Evolutionary conservation across 768 basidiomycete species (phyloP), one percentile per base, ranked within the genome.

Genomic region (Boletus pseudo-olivaceus): DNA sequence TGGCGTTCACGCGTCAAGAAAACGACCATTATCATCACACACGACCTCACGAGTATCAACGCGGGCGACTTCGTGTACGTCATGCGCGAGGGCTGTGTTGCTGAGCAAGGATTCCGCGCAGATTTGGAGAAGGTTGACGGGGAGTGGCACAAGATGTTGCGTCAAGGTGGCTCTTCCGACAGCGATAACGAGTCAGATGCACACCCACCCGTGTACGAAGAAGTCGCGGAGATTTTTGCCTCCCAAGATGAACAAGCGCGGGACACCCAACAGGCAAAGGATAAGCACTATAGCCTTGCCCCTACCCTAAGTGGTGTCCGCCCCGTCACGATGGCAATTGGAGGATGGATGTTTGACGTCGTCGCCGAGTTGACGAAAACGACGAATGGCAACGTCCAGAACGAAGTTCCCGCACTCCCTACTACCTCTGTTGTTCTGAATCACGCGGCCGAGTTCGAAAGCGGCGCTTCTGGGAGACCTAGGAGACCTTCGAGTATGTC

Each of bases 1-100:
- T 92, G 88, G 88, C 60, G 66, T 38, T 55, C 67, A 23, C 78
- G 91, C 7, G 65, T 67, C 15, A 87, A 88, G 73, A 84, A 83
- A 62, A 98, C 68, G 0, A 70, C 70, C 4, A 56, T 70, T 19
- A 56, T 70, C 20, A 97, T 98, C 67, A 98, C 96, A 0, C 96
- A 98, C 70, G 97, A 98, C 62, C 82, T 98, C 17, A 85, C 87
- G 1, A 90, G 94, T 60, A 88, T 99, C 58, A 71, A 72, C 20
- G 49, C 73, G 0, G 69, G 75, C 14, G 95, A 98, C 69, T 98
- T 97, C 59, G 91, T 97, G 12, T 97, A 98, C 67, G 90, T 98
- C 3, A 84, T 98, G 76, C 83, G 85, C 60, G 78, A 83, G 19
- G 96, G 95, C 0, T 61, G 67, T 0, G 82, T 97, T 30, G 87